These are phyloP conservation scores for Zangia roseola DNA, from an alignment of 768 basidiomycete species.

Conservation along the genomic window DNA sequence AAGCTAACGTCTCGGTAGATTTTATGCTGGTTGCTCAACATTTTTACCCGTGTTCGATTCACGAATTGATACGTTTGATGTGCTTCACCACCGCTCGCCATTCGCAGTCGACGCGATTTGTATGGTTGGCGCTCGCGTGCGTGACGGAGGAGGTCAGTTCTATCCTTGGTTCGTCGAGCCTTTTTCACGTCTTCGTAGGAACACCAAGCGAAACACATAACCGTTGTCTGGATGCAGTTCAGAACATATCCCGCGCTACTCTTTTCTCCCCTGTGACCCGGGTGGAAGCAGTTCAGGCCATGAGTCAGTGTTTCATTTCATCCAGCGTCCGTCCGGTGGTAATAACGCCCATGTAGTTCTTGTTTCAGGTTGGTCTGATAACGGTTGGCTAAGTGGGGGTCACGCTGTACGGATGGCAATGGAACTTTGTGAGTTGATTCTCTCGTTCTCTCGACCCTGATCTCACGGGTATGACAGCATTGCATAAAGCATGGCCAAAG, in stretches of 20 bases:
- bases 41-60: constrained; percentile 88
- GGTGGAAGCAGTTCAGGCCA: constrained; percentile 88
- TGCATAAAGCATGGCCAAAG: constrained; percentile 91
- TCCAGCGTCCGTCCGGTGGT: neutral
- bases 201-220: constrained; percentile 71
- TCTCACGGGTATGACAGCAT: constrained; percentile 45
- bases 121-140: constrained; percentile 88
- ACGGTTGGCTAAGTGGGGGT: constrained; percentile 92
- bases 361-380: constrained; percentile 92
- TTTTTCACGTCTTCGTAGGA: constrained; percentile 40
- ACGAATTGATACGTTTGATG: constrained; percentile 80
- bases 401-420: constrained; percentile 98
- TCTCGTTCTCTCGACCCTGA: neutral
- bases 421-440: constrained; percentile 69
- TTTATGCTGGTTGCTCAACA: constrained; percentile 90
- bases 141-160: constrained; percentile 83
- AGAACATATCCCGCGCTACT: constrained; percentile 78
- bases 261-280: constrained; percentile 85
- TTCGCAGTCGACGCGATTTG: constrained; percentile 93
- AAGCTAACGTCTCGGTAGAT: constrained; percentile 47
- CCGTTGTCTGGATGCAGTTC: constrained; percentile 80
- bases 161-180: neutral
- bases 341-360: constrained; percentile 51
- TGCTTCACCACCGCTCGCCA: constrained; percentile 84
- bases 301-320: constrained; percentile 58